Evolutionary conservation across 2,329 filamentous ascomycete species (phyloP), one percentile per base, ranked within the genome.

Genomic region (Alternaria alternata): DNA sequence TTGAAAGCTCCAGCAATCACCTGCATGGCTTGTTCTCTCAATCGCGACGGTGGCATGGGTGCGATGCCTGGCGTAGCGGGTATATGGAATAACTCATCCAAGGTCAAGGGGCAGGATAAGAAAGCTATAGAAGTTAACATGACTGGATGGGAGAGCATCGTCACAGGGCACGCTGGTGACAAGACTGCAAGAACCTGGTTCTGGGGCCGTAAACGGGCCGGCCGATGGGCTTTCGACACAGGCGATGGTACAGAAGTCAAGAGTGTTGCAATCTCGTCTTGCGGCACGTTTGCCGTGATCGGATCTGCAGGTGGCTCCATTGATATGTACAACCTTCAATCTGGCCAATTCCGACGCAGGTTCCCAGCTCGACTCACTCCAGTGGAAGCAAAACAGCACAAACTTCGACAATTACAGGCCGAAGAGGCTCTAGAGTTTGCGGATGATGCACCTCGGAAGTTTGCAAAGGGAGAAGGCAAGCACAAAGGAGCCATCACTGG

Each of bases 291-390:
- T 82, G 94, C 94, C 3, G 81, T 98, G 5, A 85, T 99, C 22
- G 95, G 95, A 1, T 97, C 94, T 1, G 88, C 88, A 30, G 88
- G 86, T 38, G 95, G 95, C 42, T 87, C 88, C 34, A 89, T 99
- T 57, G 93, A 97, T 77, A 94, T 96, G 90, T 98, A 91, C 86
- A 99, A 99, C 76, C 83, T 99, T 59, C 95, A 99, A 77, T 98
- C 95, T 44, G 95, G 95, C 44, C 83, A 90, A 20, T 92, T 96
- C 78, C 89, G 94, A 59, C 93, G 96, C 73, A 88, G 91, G 18
- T 99, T 96, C 77, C 95, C 95, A 0, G 89, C 92, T 8, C 87
- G 86, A 44, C 79, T 96, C 46, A 94, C 91, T 1, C 90, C 91
- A 2, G 87, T 88, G 0, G 92, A 96, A 79, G 91, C 91, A 3